Base-by-base conservation (phyloP, 306 rosid genomes). In the Astragalus membranaceus region DNA sequence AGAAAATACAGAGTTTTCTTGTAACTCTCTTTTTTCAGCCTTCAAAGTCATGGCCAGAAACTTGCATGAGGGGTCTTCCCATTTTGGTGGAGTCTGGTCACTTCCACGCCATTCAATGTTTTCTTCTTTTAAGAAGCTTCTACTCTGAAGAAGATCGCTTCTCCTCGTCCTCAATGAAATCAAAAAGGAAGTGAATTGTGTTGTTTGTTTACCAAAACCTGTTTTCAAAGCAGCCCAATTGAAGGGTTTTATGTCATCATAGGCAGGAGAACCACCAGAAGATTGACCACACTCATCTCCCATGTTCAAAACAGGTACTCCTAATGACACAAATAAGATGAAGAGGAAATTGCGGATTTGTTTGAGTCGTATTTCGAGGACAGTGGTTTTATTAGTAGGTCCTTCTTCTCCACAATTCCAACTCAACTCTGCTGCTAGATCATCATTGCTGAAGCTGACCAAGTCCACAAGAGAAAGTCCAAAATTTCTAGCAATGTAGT, bases 321-420 rank as follows among this genome's bases (percentile, higher is more conserved):
- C 98, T 69, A 90, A 71, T 16, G 98, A 94, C 81, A 90, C 76
- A 75, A 75, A 88, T 79, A 90, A 69, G 63, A 80, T 76, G 63
- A 86, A 88, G 20, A 90, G 81, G 83, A 85, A 94, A 67, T 90
- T 90, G 1, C 97, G 97, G 41, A 87, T 80, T 75, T 88, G 98
- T 78, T 87, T 88, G 30, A 94, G 92, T 16, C 96, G 83, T 39
- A 77, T 84, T 84, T 90, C 90, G 8, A 93, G 96, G 65, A 93
- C 88, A 26, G 4, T 17, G 10, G 48, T 71, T 39, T 81, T 80
- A 36, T 67, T 75, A 1, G 98, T 90, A 15, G 87, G 87, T n/a
- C 98, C 98, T 90, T 90, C 97, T 84, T 83, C 87, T 79, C 98
- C 98, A 59, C 97, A 90, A 39, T 94, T 90, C 96, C 97, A 94